Evolutionary conservation across 2,329 filamentous ascomycete species (phyloP).

Genomic region (Zalaria sp.): DNA sequence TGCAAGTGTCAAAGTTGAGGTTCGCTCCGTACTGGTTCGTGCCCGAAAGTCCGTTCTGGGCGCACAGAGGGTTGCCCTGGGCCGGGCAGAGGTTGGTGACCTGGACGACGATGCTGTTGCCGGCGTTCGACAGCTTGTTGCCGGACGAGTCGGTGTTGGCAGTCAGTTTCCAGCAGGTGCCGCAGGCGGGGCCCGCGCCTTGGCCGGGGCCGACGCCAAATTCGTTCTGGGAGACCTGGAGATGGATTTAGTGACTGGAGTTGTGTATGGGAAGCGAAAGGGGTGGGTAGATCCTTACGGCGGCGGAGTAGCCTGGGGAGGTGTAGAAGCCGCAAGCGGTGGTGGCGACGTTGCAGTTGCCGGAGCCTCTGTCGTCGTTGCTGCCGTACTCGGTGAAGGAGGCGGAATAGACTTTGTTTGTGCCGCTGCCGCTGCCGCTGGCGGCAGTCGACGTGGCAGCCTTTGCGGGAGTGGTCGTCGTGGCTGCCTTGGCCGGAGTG

Average conservation of each 20-base stretch:
- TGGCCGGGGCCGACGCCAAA: slow-evolving; percentile 23
- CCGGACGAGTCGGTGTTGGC: slow-evolving; percentile 19
- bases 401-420: slow-evolving; percentile 10
- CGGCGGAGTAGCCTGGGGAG: slow-evolving; percentile 20
- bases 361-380: slow-evolving; percentile 17
- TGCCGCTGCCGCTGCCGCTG: slow-evolving; percentile 1
- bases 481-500: slow-evolving; percentile 1
- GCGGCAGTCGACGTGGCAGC: slow-evolving; percentile 3
- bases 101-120: slow-evolving; percentile 23
- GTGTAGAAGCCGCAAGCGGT: slow-evolving; percentile 23
- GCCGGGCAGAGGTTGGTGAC: slow-evolving; percentile 28
- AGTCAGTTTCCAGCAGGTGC: slow-evolving; percentile 25
- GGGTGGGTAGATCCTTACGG: slow-evolving; percentile 8
- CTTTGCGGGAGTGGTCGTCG: not conserved
- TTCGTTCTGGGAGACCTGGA: slow-evolving; percentile 18
- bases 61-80: slow-evolving; percentile 22
- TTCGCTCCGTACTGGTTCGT: slow-evolving; percentile 26
- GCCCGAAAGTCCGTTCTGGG: slow-evolving; percentile 16
- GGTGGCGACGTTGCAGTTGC: slow-evolving; percentile 22
- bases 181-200: slow-evolving; percentile 24
- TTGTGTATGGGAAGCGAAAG: not conserved
- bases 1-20: slow-evolving; percentile 28
- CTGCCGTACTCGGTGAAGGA: slow-evolving; percentile 22
- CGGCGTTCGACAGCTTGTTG: slow-evolving; percentile 14
- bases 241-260: not conserved